Evolutionary conservation across 2,329 filamentous ascomycete species (phyloP).

Genomic region (Pseudovirgaria hyperparasitica): DNA sequence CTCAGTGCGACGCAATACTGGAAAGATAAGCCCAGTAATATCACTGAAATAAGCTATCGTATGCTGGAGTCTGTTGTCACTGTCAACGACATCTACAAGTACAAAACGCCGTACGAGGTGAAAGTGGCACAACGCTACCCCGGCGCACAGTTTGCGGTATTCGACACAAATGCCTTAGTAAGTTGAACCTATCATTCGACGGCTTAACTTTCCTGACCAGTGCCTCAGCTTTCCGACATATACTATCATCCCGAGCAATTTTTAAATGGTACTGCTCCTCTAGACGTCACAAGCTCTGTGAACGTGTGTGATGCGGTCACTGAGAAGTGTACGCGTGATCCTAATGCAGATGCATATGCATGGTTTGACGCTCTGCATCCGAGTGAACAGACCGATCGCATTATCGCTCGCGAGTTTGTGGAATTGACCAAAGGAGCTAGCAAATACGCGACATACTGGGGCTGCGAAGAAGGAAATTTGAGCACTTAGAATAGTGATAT

Average conservation of each 20-base stretch:
- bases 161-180: conserved; percentile 52
- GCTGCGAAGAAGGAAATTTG: too few relatives aligned
- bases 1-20: conserved; percentile 33
- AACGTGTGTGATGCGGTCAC: conserved; percentile 38
- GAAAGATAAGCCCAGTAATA: conserved; percentile 35
- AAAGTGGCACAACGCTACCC: conserved; percentile 31
- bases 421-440: conserved; percentile 39
- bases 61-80: conserved; percentile 40
- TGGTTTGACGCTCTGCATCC: conserved; percentile 70
- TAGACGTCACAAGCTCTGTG: conserved; percentile 48
- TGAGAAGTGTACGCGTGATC: conserved; percentile 21
- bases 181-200: conserved; percentile 8
- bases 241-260: conserved; percentile 47
- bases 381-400: conserved; percentile 47
- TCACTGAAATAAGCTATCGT: conserved; percentile 35
- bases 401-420: conserved; percentile 44
- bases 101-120: conserved; percentile 36
- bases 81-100: conserved; percentile 39
- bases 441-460: conserved; percentile 34
- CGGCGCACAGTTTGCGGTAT: conserved; percentile 49
- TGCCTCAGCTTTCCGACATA: conserved; percentile 48
- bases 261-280: conserved; percentile 47
- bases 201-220: background rate
- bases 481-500: too few relatives aligned
- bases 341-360: conserved; percentile 43